Conservation (phyloP, 1,284 basidiomycete genomes). For the Sanghuangporus weigelae region DNA sequence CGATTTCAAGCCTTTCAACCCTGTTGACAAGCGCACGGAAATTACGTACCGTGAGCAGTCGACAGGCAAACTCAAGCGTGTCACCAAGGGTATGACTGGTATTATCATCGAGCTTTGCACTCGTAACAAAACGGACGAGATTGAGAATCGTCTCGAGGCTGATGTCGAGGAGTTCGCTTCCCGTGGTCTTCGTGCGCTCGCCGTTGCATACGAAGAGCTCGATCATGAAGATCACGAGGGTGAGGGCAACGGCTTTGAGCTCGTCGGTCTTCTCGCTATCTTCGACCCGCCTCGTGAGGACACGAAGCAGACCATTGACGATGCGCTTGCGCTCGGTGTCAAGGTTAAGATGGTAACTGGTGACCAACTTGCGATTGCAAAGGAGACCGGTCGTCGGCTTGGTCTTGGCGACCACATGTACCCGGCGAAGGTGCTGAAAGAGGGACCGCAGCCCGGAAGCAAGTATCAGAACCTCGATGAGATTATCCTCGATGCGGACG, state of each 20-base stretch:
- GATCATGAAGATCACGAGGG: constrained; percentile 76
- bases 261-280: constrained; percentile 95
- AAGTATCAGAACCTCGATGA: constrained; percentile 83
- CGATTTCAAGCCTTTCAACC: constrained; percentile 99
- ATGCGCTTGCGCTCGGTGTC: constrained; percentile 92
- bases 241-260: constrained; percentile 93
- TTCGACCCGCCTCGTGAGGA: constrained; percentile 98
- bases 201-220: constrained; percentile 93
- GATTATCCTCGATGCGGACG: constrained; percentile 90
- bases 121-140: constrained; percentile 91
- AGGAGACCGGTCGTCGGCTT: constrained; percentile 97
- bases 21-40: constrained; percentile 98
- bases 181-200: constrained; percentile 97
- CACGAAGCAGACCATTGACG: constrained; percentile 98
- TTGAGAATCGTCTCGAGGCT: constrained; percentile 88
- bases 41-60: constrained; percentile 95
- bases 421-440: constrained; percentile 91
- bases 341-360: constrained; percentile 99
- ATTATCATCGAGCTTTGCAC: constrained; percentile 94
- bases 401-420: constrained; percentile 97
- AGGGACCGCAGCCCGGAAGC: constrained; percentile 76
- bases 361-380: constrained; percentile 98
- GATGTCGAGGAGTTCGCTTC: constrained; percentile 94
- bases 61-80: constrained; percentile 92
- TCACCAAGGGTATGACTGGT: constrained; percentile 99